phyloP scores from a whole-genome alignment of 192 early-diverging fungal genomes.

The Umbelopsis ramanniana region DNA sequence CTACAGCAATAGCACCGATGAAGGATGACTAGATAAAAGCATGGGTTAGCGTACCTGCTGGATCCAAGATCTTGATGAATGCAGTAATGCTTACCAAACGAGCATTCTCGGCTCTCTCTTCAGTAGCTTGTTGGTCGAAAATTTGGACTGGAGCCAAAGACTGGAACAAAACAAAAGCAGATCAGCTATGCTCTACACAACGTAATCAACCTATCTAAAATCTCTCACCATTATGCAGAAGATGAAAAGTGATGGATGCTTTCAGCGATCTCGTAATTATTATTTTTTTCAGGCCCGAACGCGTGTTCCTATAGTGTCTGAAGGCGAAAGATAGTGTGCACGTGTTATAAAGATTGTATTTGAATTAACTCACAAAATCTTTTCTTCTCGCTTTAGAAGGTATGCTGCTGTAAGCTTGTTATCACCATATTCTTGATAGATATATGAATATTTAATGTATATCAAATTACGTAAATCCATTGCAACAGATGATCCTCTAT shows the following conservation, averaged over 20 bases:
- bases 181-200: not conserved
- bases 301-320: not conserved
- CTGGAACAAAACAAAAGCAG: slow-evolving; percentile 35
- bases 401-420: no score
- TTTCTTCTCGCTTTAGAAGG: no score
- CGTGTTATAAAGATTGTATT: not conserved
- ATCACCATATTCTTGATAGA: no score
- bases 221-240: slow-evolving; percentile 18
- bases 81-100: slow-evolving; percentile 74
- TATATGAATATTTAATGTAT: no score
- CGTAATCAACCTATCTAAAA: not conserved
- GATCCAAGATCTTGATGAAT: not conserved
- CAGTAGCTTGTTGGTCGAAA: slow-evolving; percentile 92
- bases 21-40: slow-evolving; percentile 73
- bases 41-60: not conserved
- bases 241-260: slow-evolving; percentile 21
- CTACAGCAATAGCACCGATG: slow-evolving; percentile 98
- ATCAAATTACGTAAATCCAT: no score
- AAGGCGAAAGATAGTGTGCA: not conserved
- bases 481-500: no score
- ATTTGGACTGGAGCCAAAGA: slow-evolving; percentile 86
- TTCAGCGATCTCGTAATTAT: slow-evolving; percentile 12
- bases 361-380: not conserved
- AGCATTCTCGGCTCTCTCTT: slow-evolving; percentile 98
- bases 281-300: slow-evolving; percentile 24